Evolutionary conservation across 2,329 filamentous ascomycete species (phyloP).

Genomic region (Pyricularia pennisetigena): DNA sequence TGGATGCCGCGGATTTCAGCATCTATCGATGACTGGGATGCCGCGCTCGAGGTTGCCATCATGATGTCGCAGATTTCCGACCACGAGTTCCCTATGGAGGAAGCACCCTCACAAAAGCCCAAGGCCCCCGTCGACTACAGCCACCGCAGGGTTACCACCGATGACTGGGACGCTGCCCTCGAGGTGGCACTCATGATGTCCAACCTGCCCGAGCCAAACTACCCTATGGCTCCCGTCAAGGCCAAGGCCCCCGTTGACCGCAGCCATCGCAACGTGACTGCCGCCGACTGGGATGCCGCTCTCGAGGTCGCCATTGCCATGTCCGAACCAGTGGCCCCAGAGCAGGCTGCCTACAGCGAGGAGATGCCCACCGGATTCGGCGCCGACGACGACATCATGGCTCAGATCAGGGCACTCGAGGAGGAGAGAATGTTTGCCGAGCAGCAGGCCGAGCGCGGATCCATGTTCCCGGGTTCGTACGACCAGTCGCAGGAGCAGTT

Average conservation of each 20-base stretch:
- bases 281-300: slow-evolving; percentile 24
- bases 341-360: background rate
- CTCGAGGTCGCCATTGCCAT: slow-evolving; percentile 20
- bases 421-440: slow-evolving; percentile 19
- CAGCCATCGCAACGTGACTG: background rate
- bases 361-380: background rate
- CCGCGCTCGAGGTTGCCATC: background rate
- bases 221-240: background rate
- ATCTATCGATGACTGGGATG: slow-evolving; percentile 3
- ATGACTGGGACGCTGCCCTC: background rate
- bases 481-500: background rate
- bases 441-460: slow-evolving; percentile 11
- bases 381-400: slow-evolving; percentile 12
- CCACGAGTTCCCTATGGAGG: background rate
- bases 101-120: background rate
- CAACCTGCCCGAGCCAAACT: background rate
- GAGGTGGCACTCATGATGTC: background rate
- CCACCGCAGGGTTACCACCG: background rate
- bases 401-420: slow-evolving; percentile 22
- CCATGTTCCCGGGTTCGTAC: background rate
- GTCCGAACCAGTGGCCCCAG: slow-evolving; percentile 14
- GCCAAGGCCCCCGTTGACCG: background rate
- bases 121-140: background rate
- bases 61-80: background rate
- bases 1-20: slow-evolving; percentile 3